phyloP scores from a whole-genome alignment of 2,329 filamentous ascomycete species.

The Penicillium paneum region DNA sequence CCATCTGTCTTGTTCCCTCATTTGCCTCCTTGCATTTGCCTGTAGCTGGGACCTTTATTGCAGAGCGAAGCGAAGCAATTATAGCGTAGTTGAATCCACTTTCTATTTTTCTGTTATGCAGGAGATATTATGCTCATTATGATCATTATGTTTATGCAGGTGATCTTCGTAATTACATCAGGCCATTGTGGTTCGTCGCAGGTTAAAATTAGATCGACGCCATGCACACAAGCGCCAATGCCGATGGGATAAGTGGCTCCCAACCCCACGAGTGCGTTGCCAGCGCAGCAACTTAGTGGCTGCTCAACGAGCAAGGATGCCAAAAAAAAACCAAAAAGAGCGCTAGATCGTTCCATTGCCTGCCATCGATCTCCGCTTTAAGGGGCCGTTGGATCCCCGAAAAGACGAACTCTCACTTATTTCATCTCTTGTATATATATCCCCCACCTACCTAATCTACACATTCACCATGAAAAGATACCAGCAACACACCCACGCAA shows the following conservation, averaged over 20 bases:
- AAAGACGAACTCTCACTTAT: neutral
- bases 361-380: slow-evolving; percentile 4
- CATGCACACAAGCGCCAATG: slow-evolving; percentile 5
- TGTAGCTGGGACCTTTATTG: slow-evolving; percentile 5
- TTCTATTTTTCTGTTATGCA: no score
- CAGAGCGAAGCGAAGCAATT: no score
- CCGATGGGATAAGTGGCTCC: neutral
- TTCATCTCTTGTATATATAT: neutral
- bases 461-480: slow-evolving; percentile 4
- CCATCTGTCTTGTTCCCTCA: slow-evolving; percentile 30
- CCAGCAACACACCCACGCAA: slow-evolving; percentile 9
- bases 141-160: neutral
- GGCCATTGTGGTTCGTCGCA: neutral
- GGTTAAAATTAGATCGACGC: slow-evolving; percentile 2
- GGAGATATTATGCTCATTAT: neutral
- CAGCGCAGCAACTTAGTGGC: slow-evolving; percentile 4
- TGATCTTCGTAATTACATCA: neutral
- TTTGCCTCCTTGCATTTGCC: slow-evolving; percentile 13
- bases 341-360: slow-evolving; percentile 1
- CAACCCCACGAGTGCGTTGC: slow-evolving; percentile 5
- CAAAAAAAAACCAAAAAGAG: neutral
- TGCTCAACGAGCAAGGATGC: slow-evolving; percentile 2
- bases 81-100: neutral
- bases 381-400: neutral
- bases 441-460: neutral